phyloP scores from a whole-genome alignment of 2,329 filamentous ascomycete genomes.

The Botrytis sinoallii region DNA sequence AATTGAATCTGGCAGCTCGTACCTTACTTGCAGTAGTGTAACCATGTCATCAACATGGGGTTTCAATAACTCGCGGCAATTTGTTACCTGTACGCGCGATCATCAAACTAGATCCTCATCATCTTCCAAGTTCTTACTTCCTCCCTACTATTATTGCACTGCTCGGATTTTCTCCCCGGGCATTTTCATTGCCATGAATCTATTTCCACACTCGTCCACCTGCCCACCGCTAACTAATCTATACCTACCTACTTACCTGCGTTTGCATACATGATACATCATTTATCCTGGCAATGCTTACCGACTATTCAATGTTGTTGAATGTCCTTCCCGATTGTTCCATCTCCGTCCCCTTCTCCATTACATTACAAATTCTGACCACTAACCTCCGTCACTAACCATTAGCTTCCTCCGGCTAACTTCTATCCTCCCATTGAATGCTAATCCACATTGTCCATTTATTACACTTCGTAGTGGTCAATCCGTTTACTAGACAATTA shows the following conservation, averaged over 20 bases:
- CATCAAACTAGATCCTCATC: background rate
- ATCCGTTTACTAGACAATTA: background rate
- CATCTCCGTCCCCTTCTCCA: conserved; percentile 2
- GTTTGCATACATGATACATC: background rate
- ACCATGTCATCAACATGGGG: background rate
- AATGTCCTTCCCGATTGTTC: conserved; percentile 1
- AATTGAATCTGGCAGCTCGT: conserved; percentile 3
- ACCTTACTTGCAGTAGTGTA: conserved; percentile 16
- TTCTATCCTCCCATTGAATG: background rate
- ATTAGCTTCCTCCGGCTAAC: background rate
- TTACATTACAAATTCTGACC: background rate
- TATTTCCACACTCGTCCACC: background rate
- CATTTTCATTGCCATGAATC: background rate
- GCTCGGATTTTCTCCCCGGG: background rate
- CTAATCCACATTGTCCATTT: background rate
- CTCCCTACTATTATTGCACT: background rate
- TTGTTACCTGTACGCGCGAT: conserved; percentile 16
- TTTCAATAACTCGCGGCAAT: conserved; percentile 13
- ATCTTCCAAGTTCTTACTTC: background rate
- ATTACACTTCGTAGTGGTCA: background rate
- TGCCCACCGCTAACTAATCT: background rate
- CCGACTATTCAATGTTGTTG: conserved; percentile 13
- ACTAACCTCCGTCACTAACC: background rate
- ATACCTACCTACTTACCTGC: background rate
- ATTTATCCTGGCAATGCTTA: conserved; percentile 8